Percentiles rank a stretch among this genome's conserved stretches.
Evolutionary conservation across 805 yeast genomes (phyloP).

Genomic region (Groenewaldozyma salmanticensis): DNA sequence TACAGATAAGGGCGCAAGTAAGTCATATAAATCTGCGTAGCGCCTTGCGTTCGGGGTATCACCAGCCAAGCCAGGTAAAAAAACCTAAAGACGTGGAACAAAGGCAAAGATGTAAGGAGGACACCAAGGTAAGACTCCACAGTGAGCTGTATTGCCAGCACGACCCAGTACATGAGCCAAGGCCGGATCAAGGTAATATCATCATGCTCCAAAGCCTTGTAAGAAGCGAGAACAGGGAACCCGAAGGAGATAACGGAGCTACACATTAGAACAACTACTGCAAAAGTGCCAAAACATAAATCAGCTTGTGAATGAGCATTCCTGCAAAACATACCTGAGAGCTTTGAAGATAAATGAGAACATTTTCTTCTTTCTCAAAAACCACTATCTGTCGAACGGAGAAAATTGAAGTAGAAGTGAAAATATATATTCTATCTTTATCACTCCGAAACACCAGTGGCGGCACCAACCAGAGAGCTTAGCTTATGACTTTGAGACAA

Average conservation of each 20-base stretch:
- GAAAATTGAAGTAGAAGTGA: too few species aligned
- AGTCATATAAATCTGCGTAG: slow-evolving; percentile 31
- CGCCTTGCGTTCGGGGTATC: slow-evolving; percentile 40
- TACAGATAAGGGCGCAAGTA: slow-evolving; percentile 32
- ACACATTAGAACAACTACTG: not conserved
- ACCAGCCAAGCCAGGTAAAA: slow-evolving; percentile 53
- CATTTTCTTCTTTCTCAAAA: too few species aligned
- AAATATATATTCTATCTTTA: too few species aligned
- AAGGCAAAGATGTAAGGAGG: slow-evolving; percentile 43
- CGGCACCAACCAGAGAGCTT: too few species aligned
- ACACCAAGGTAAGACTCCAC: slow-evolving; percentile 35
- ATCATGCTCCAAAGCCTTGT: slow-evolving; percentile 41
- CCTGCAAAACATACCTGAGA: too few species aligned
- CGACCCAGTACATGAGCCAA: slow-evolving; percentile 61
- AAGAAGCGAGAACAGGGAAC: slow-evolving; percentile 55
- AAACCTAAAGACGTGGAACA: slow-evolving; percentile 40
- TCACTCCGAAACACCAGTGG: too few species aligned
- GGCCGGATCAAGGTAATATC: slow-evolving; percentile 30
- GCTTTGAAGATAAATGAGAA: too few species aligned
- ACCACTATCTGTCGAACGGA: too few species aligned
- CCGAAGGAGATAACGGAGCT: slow-evolving; percentile 34
- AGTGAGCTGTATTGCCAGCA: slow-evolving; percentile 35
- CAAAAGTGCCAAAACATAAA: too few species aligned
- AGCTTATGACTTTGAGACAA: too few species aligned
- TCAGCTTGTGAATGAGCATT: too few species aligned